These are phyloP conservation scores for Verticillium longisporum DNA, from an alignment of 2,329 filamentous ascomycete species.

Conservation along the genomic window DNA sequence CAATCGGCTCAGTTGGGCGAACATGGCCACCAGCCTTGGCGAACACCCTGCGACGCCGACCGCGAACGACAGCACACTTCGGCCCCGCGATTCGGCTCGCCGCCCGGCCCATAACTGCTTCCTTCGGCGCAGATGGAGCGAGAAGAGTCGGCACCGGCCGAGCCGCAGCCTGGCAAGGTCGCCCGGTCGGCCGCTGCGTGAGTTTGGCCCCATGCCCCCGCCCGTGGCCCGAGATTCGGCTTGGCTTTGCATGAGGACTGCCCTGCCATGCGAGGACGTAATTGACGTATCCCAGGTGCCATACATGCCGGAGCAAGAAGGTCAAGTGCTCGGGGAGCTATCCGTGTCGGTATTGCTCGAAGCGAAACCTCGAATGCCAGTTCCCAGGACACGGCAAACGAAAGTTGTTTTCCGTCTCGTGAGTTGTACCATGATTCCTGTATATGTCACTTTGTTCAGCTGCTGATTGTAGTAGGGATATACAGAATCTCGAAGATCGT, in stretches of 20 bases:
- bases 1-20: background rate
- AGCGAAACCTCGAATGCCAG: background rate
- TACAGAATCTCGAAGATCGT: background rate
- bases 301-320: slow-evolving; percentile 1
- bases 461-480: background rate
- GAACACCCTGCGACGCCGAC: background rate
- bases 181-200: background rate
- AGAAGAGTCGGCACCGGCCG: background rate
- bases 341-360: background rate
- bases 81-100: background rate
- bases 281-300: background rate
- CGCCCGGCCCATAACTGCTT: background rate
- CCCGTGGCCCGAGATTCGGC: background rate
- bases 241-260: background rate
- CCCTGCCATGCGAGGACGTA: too few relatives aligned
- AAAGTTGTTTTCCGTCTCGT: background rate
- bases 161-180: background rate
- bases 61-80: background rate
- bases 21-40: background rate
- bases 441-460: background rate
- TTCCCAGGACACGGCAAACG: background rate
- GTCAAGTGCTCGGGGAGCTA: background rate
- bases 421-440: background rate
- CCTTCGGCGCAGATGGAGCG: background rate
- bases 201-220: background rate